These are phyloP conservation scores for Medakamo hakoo DNA, from an alignment of 139 green algal species.

Conservation along the genomic window DNA sequence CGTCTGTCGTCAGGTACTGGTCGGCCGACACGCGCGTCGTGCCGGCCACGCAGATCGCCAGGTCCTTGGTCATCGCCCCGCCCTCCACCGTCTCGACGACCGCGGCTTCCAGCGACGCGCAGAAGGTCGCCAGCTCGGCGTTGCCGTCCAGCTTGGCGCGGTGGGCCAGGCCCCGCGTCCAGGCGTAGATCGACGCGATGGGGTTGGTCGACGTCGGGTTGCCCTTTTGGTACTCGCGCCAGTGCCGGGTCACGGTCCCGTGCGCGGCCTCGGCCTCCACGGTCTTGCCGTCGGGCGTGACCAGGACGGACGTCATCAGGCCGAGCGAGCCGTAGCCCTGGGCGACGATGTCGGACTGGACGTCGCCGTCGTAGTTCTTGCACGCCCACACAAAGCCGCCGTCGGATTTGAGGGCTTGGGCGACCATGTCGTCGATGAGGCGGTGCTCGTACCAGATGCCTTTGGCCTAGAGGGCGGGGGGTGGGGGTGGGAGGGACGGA, in stretches of 20 bases:
- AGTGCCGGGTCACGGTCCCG: conserved; percentile 89
- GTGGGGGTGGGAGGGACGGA: no score
- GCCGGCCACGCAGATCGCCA: conserved; percentile 81
- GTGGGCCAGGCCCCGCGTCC: conserved; percentile 80
- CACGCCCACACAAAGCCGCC: conserved; percentile 95
- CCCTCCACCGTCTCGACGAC: conserved; percentile 76
- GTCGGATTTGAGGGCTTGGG: conserved; percentile 74
- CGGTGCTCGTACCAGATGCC: conserved; percentile 94
- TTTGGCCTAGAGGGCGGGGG: no score
- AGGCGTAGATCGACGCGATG: conserved; percentile 90
- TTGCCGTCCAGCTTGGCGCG: conserved; percentile 86
- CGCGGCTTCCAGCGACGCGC: conserved; percentile 57
- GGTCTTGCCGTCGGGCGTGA: conserved; percentile 83
- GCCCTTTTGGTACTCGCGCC: conserved; percentile 89
- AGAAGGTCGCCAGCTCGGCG: conserved; percentile 53
- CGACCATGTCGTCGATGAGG: conserved; percentile 97
- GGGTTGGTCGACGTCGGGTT: conserved; percentile 87
- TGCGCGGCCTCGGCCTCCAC: conserved; percentile 92
- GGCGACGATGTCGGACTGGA: conserved; percentile 75
- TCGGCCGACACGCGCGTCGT: conserved; percentile 43
- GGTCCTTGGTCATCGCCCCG: conserved; percentile 85
- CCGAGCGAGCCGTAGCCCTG: conserved; percentile 87
- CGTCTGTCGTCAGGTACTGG: conserved; percentile 81
- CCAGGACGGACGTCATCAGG: conserved; percentile 89
- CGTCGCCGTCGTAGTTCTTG: conserved; percentile 96